Evolutionary conservation across 768 basidiomycete species (phyloP).

Genomic region (Paxillus rubicundulus): DNA sequence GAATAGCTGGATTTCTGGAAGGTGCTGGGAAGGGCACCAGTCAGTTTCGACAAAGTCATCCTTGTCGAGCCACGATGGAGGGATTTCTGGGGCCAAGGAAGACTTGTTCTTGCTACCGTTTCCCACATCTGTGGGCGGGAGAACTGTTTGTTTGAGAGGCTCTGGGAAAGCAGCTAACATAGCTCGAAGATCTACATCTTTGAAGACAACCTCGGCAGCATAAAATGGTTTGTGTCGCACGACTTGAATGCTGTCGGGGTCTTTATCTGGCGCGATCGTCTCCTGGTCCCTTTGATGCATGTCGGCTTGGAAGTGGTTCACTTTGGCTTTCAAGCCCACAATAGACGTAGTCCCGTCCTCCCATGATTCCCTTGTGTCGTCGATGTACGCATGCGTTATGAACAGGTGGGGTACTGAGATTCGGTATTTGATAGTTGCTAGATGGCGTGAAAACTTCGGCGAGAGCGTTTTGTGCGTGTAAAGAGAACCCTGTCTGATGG

Average conservation of each 20-base stretch:
- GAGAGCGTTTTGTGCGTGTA: conserved; percentile 70
- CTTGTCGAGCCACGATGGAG: conserved; percentile 67
- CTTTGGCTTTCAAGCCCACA: conserved; percentile 82
- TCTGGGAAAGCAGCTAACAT: conserved; percentile 77
- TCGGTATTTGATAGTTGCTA: conserved; percentile 91
- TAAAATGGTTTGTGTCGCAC: conserved; percentile 82
- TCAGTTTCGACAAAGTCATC: conserved; percentile 84
- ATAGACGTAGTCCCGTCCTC: conserved; percentile 71
- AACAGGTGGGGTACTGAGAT: conserved; percentile 74
- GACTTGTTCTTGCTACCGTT: conserved; percentile 36
- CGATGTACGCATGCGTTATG: conserved; percentile 84
- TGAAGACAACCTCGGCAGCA: conserved; percentile 80
- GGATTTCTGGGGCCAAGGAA: conserved; percentile 33
- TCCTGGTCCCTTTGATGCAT: conserved; percentile 92
- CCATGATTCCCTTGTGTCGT: conserved; percentile 81
- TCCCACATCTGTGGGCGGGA: conserved; percentile 45
- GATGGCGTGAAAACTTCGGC: conserved; percentile 83
- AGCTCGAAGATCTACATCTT: conserved; percentile 72
- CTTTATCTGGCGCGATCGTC: conserved; percentile 53
- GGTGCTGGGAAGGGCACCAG: conserved; percentile 48
- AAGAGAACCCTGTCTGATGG: conserved; percentile 84
- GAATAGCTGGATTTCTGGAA: conserved; percentile 65
- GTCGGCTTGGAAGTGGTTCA: conserved; percentile 82
- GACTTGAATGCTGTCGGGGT: conserved; percentile 55
- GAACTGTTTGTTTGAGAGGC: conserved; percentile 59